Conservation (phyloP, 2,329 filamentous ascomycete species). For the Aspergillus melleus region DNA sequence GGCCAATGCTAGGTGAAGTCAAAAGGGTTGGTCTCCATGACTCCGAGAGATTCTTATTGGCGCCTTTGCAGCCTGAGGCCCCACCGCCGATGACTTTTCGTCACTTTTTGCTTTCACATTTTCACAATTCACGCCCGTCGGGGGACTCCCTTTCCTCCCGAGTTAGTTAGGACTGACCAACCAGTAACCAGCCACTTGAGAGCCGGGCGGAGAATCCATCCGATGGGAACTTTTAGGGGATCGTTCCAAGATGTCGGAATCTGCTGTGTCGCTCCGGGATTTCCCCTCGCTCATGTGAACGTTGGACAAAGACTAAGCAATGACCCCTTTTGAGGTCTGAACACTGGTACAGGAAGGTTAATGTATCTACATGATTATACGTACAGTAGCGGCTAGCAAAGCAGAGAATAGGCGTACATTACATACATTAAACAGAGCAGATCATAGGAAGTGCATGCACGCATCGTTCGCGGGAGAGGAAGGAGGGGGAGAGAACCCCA, state of each 20-base stretch:
- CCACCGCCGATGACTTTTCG: neutral
- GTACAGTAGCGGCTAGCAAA: neutral
- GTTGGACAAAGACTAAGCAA: conserved; percentile 4
- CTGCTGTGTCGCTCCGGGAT: neutral
- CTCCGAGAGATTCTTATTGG: neutral
- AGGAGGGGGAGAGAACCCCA: neutral
- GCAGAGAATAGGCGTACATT: neutral
- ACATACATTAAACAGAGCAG: neutral
- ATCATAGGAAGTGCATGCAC: neutral
- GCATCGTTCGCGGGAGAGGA: neutral
- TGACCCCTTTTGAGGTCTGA: neutral
- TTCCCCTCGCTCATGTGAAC: neutral
- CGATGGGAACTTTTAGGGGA: neutral
- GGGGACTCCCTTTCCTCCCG: neutral
- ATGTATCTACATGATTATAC: neutral
- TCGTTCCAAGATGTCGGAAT: conserved; percentile 9
- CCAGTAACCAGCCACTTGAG: neutral
- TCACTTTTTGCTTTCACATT: neutral
- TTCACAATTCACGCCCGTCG: neutral
- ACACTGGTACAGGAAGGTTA: neutral
- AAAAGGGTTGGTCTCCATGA: neutral
- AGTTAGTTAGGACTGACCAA: too few relatives aligned
- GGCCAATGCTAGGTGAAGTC: neutral
- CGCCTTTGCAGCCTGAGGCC: neutral
- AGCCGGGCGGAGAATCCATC: neutral